Percentiles rank a stretch among this genome's conserved stretches.
Evolutionary conservation across 345 rosid species (phyloP).

Genomic region (Citrus trifoliata): DNA sequence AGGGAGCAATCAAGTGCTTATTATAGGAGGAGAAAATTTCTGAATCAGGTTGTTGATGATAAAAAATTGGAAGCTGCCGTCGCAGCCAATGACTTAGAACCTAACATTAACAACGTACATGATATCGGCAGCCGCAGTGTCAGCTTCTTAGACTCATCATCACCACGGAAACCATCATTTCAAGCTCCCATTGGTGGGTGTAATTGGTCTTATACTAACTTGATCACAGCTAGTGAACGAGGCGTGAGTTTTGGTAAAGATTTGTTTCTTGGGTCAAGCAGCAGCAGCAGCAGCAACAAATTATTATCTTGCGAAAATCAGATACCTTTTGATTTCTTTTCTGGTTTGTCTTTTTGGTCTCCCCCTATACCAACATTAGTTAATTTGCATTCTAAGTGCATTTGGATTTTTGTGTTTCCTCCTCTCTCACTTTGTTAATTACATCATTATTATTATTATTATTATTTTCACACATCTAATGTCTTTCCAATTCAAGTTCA

Average conservation of each 20-base stretch:
- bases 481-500: slow-evolving; percentile 2
- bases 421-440: neutral
- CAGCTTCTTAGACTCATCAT: slow-evolving; percentile 16
- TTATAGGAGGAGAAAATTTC: slow-evolving; percentile 28
- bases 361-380: neutral
- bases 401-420: slow-evolving; percentile 12
- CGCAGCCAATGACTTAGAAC: neutral
- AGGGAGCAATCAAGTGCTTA: slow-evolving; percentile 41
- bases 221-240: neutral
- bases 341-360: slow-evolving; percentile 27
- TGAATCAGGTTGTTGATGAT: slow-evolving; percentile 19
- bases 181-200: slow-evolving; percentile 8
- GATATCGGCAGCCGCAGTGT: slow-evolving; percentile 20
- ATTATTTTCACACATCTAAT: neutral
- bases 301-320: slow-evolving; percentile 12
- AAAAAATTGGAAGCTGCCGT: slow-evolving; percentile 17
- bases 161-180: slow-evolving; percentile 6
- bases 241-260: slow-evolving; percentile 13
- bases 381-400: neutral
- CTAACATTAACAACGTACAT: neutral
- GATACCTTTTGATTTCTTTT: slow-evolving; percentile 27
- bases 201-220: slow-evolving; percentile 1
- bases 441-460: neutral
- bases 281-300: slow-evolving; percentile 10
- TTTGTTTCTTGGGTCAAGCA: slow-evolving; percentile 27